Conservation (phyloP, 495 filamentous ascomycete species). For the Neurospora discreta region DNA sequence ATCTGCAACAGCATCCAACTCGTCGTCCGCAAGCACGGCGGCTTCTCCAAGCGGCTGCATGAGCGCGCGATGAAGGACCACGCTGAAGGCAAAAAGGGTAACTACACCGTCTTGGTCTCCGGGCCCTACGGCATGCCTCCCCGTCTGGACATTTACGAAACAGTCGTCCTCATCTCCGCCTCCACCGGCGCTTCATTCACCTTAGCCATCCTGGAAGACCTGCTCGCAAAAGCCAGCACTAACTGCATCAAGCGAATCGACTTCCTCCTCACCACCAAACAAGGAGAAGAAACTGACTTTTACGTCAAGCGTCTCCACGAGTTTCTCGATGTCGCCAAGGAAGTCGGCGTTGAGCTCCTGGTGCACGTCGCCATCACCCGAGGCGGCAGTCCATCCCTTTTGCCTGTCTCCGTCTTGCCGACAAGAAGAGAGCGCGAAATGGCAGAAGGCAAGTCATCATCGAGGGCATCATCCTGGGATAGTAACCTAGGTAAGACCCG, state of each 20-base stretch:
- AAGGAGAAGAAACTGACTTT: constrained; percentile 55
- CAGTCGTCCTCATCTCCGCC: constrained; percentile 46
- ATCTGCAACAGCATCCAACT: constrained; percentile 57
- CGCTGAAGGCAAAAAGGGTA: constrained; percentile 20
- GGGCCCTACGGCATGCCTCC: constrained; percentile 49
- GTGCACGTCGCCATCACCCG: constrained; percentile 48
- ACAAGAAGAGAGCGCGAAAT: neutral
- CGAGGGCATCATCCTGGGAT: constrained; percentile 8
- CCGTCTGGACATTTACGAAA: constrained; percentile 47
- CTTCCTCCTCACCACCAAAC: constrained; percentile 65
- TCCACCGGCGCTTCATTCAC: constrained; percentile 48
- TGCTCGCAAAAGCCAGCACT: constrained; percentile 30
- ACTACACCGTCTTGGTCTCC: constrained; percentile 37
- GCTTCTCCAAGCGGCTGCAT: constrained; percentile 59
- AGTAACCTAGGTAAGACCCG: constrained; percentile 4
- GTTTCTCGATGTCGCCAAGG: constrained; percentile 42
- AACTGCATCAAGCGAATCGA: constrained; percentile 53
- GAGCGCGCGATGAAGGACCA: constrained; percentile 45
- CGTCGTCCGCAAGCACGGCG: constrained; percentile 57
- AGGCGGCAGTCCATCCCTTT: neutral
- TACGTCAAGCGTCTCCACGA: constrained; percentile 52
- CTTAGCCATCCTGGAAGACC: constrained; percentile 43
- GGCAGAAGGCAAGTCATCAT: neutral
- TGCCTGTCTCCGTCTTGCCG: neutral
- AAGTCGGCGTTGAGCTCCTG: constrained; percentile 32